Base-by-base conservation (phyloP, 805 yeast species). In the Saccharomyces mikatae region DNA sequence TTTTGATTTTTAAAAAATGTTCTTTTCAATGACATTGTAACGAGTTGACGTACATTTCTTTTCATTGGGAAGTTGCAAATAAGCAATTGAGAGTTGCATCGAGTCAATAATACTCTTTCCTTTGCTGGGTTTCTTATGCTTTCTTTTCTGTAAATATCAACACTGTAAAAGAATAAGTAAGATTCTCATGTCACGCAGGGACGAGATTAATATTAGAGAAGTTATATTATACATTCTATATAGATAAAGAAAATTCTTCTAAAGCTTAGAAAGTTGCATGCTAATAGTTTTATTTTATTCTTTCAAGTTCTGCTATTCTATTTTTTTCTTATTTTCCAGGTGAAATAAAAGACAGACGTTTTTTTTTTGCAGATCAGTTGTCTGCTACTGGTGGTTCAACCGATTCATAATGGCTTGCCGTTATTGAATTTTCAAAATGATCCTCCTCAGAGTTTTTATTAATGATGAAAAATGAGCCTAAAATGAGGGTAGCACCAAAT, bases 391-490 rank as follows among this genome's bases (percentile, higher is more conserved):
- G 44, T 17, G 6, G 24, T 17, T 36, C 44, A 22, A 36, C 22
- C 5, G 44, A 17, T 21, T 36, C 44, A 17, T 36, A 36, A 17
- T 6, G 17, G 44, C 44, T 36, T 17, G 44, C 24, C 22, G 44
- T 17, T 17, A 36, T 17, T 21, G 24, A 36, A 22, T 17, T 36
- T 17, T 60, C 61, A 11, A 58, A 51, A 52, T 61, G 67, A 54
- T 87, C 96, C 26, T 76, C 80, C 64, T 83, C 83, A 58, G 89
- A 96, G 62, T 84, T 89, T 58, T 77, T 81, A 70, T 92, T 92
- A 48, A 94, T 84, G 48, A 87, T 82, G 60, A 90, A 80, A 67
- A 94, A 94, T 0, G 97, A 92, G 24, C 82, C 70, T 27, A 91
- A 81, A 41, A 94, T 96, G 50, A 90, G 73, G 2, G 71, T 62